Conservation (phyloP, 257 asterid genomes). For the Solanum arcanum region DNA sequence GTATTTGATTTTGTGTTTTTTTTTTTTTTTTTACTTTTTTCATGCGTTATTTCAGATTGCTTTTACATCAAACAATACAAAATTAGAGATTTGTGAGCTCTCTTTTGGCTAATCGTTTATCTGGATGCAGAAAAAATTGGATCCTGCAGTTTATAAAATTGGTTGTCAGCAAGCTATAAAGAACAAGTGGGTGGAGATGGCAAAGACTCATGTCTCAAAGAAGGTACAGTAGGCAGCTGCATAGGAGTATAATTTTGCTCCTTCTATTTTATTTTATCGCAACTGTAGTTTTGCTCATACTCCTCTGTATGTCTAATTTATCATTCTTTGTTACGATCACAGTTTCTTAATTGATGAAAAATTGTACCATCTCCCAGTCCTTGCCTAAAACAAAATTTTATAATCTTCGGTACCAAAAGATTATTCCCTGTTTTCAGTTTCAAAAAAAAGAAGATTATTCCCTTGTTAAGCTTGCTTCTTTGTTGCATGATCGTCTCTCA, state of each 20-base stretch:
- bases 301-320: not conserved
- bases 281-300: not conserved
- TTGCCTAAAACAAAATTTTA: not conserved
- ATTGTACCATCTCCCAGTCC: not conserved
- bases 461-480: not conserved
- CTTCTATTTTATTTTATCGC: not conserved
- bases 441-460: not conserved
- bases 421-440: not conserved
- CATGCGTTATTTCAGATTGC: not conserved
- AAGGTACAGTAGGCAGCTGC: conserved; percentile 36
- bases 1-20: not conserved
- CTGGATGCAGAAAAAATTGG: conserved; percentile 57
- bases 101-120: not conserved
- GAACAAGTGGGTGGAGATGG: conserved; percentile 88
- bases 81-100: not conserved
- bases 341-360: not conserved
- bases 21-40: not conserved
- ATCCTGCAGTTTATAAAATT: conserved; percentile 53
- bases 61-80: not conserved
- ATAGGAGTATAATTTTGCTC: not conserved
- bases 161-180: conserved; percentile 85
- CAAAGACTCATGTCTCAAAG: conserved; percentile 51
- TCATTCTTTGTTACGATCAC: not conserved
- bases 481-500: not conserved
- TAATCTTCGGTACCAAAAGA: not conserved